Base-by-base conservation (phyloP, 2,329 filamentous ascomycete genomes). In the Cyphellophora europaea region DNA sequence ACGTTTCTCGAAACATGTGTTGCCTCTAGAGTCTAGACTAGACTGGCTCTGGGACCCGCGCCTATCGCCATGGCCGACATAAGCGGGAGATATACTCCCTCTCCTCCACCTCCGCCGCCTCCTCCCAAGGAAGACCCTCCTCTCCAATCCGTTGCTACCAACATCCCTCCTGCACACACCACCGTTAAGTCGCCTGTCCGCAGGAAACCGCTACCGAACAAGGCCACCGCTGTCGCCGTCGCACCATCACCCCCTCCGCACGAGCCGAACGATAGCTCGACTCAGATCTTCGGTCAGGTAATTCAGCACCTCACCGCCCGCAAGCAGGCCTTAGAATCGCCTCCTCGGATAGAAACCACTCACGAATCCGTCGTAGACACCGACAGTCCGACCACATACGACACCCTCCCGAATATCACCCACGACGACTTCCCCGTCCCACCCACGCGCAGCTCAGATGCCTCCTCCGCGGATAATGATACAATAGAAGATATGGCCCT, bases 171-270 rank as follows among this genome's bases (percentile, higher is more conserved):
- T 15, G 12, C 23, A 17, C 17, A 6, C 21, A 28, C 31, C 19
- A 25, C 44, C 2, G 30, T 40, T 11, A 23, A 17, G 34, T 57
- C 58, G 45, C 58, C 62, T 41, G 58, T 72, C 40, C 64, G 64
- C 47, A 62, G 70, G 47, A 74, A 74, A 53, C 69, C 71, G 48
- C 54, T 75, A 42, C 71, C 71, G 42, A 55, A 60, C 40, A 63
- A 63, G 56, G 59, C 61, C 42, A 33, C 30, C 5, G 36, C 43
- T 28, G 30, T 35, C 14, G 13, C 30, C 3, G 11, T 19, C 15
- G 19, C 15, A 14, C 30, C 30, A 18, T 19, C 30, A 6, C 15
- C 16, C 13, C 13, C 19, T 19, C 15, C 15, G 6, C 6, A 13
- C 2, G 11, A 32, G 15, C 6, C 30, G 11, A 32, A 16, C 6